Percentiles rank a stretch among this genome's conserved stretches.
Evolutionary conservation across 805 yeast species (phyloP).

Genomic region (Hanseniaspora guilliermondii): DNA sequence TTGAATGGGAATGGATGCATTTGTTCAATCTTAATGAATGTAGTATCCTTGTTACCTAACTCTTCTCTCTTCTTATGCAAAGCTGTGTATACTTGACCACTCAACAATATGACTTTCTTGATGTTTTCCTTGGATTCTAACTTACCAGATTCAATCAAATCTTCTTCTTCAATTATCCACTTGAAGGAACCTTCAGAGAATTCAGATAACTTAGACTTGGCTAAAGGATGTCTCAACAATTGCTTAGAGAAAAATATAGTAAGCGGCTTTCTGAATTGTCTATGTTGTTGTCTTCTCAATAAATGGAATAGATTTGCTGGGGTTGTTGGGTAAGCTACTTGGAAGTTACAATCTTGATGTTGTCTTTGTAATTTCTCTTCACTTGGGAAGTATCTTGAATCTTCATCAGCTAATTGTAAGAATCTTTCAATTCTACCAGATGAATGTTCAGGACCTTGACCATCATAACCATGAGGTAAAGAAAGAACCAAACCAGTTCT

Average conservation of each 20-base stretch:
- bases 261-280: constrained; percentile 94
- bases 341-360: constrained; percentile 98
- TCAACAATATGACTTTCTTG: constrained; percentile 69
- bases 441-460: constrained; percentile 99
- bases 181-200: constrained; percentile 87
- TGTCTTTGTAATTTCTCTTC: constrained; percentile 83
- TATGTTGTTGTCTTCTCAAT: constrained; percentile 96
- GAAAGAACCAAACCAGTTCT: constrained; percentile 92
- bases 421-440: constrained; percentile 96
- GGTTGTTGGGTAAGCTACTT: constrained; percentile 94
- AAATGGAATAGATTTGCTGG: constrained; percentile 95
- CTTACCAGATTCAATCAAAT: constrained; percentile 49
- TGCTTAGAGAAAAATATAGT: constrained; percentile 81
- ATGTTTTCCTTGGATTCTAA: constrained; percentile 71
- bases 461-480: constrained; percentile 98
- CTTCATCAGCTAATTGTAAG: constrained; percentile 90
- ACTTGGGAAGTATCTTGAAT: constrained; percentile 85
- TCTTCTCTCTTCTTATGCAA: constrained; percentile 78
- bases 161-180: constrained; percentile 91
- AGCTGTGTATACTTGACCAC: constrained; percentile 93
- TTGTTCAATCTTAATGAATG: constrained; percentile 83
- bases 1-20: constrained; percentile 98
- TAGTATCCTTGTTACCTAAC: constrained; percentile 67
- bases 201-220: constrained; percentile 70
- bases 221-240: constrained; percentile 92